Evolutionary conservation across 805 yeast species (phyloP).

Genomic region (Tetrapisispora nanseiensis): DNA sequence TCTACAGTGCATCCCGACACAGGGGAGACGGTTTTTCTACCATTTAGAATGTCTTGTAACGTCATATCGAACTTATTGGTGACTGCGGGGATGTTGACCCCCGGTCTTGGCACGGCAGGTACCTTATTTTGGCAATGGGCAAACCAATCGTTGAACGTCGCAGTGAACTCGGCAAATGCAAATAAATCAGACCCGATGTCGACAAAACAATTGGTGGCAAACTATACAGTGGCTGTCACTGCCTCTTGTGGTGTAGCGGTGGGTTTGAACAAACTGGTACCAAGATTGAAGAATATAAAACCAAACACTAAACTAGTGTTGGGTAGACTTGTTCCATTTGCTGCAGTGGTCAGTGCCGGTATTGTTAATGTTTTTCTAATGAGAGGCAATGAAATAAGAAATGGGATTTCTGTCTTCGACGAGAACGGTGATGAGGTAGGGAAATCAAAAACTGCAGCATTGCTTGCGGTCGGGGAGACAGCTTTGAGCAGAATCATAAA

Average conservation of each 20-base stretch:
- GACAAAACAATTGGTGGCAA: conserved; percentile 63
- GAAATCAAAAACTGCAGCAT: conserved; percentile 75
- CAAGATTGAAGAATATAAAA: conserved; percentile 61
- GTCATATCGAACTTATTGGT: conserved; percentile 90
- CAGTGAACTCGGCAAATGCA: conserved; percentile 91
- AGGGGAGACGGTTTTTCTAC: conserved; percentile 83
- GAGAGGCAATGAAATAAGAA: conserved; percentile 89
- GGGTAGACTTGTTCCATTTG: conserved; percentile 90
- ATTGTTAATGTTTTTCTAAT: conserved; percentile 90
- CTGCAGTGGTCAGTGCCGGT: conserved; percentile 97
- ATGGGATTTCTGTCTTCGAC: conserved; percentile 69
- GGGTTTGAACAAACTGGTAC: conserved; percentile 87
- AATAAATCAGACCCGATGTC: conserved; percentile 89
- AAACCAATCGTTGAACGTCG: conserved; percentile 93
- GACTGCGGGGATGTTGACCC: conserved; percentile 96
- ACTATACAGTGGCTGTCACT: conserved; percentile 79
- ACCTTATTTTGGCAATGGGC: conserved; percentile 97
- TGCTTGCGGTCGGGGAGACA: conserved; percentile 92
- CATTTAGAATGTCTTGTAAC: conserved; percentile 95
- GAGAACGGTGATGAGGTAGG: conserved; percentile 59
- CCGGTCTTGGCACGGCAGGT: conserved; percentile 80
- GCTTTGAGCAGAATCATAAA: conserved; percentile 90
- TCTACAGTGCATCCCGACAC: conserved; percentile 95
- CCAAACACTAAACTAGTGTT: conserved; percentile 62
- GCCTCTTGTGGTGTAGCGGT: conserved; percentile 95